Conservation (phyloP, 805 yeast genomes). For the Teunomyces tritomae region DNA sequence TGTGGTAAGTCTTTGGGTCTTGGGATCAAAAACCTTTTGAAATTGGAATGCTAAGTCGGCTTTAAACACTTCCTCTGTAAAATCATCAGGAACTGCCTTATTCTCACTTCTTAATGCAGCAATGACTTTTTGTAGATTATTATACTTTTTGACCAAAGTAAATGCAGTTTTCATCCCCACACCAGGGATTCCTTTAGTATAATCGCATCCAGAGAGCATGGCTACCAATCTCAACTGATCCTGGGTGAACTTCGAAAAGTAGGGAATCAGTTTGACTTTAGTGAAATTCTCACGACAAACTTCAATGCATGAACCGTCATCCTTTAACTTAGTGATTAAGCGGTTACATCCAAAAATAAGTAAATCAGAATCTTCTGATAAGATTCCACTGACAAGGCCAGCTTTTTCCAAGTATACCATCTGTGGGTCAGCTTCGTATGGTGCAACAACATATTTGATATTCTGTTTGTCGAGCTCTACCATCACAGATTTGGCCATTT, state of each 20-base stretch:
- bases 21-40: constrained; percentile 84
- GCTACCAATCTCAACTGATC: constrained; percentile 74
- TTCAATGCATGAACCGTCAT: constrained; percentile 69
- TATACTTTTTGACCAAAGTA: constrained; percentile 49
- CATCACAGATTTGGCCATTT: constrained; percentile 85
- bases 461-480: constrained; percentile 57
- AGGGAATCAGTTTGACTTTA: constrained; percentile 45
- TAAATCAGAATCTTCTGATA: constrained; percentile 93
- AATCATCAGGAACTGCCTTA: constrained; percentile 55
- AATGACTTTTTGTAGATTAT: constrained; percentile 54
- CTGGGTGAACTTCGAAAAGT: constrained; percentile 48
- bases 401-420: constrained; percentile 81
- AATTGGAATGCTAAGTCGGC: constrained; percentile 80
- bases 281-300: constrained; percentile 56
- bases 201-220: constrained; percentile 94
- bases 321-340: constrained; percentile 79
- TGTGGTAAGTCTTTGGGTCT: constrained; percentile 45
- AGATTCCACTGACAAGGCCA: constrained; percentile 77
- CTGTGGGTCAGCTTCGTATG: constrained; percentile 98
- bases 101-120: constrained; percentile 60
- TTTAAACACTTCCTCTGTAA: constrained; percentile 54
- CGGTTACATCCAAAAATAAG: constrained; percentile 79
- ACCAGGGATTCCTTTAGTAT: constrained; percentile 79
- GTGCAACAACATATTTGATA: constrained; percentile 85
- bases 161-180: constrained; percentile 81